Base-by-base conservation (phyloP, 2,329 filamentous ascomycete genomes). In the Beauveria caledonica region DNA sequence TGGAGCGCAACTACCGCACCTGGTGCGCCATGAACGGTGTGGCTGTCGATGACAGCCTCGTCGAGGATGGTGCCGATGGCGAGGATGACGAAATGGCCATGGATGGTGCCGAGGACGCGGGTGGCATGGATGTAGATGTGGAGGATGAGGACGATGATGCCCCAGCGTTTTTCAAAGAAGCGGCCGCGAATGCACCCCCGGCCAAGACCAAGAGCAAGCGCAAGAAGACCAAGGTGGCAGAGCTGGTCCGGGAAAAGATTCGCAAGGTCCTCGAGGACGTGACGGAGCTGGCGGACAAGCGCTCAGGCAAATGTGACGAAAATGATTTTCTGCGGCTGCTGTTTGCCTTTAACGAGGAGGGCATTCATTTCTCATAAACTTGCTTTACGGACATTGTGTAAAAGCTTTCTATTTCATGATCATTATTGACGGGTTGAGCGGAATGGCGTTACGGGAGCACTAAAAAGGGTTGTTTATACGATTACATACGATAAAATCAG, bases 11-110 rank as follows among this genome's bases (percentile, higher is more conserved):
- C 73, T 97, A 96, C 75, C 81, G 90, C 64, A 88, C 92, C 2
- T 97, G 86, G 82, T 96, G 92, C 72, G 89, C 92, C 42, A 87
- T 95, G 73, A 90, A 96, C 69, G 86, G 92, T 68, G 85, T 96
- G 17, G 74, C 84, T 0, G 73, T 96, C 7, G 90, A 96, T 61
- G 91, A 93, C 62, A 82, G 81, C 4, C 64, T 80, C 2, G 74
- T 77, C 0, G 77, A 78, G 4, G 78, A 77, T 15, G 75, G 69
- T 8, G 77, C 72, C 1, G 77, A 72, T 5, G 77, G 76, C 7
- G 77, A 76, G 25, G 78, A 80, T 19, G 78, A 68, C 40, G 67
- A 70, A 46, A 67, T 53, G 77, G 73, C 73, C 3, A 72, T 68
- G 19, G 77, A 76, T 2, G 71, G 74, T 5, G 78, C 74, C 8